These are phyloP conservation scores for Rhipidocladum racemiflorum DNA, from an alignment of 176 grass and related monocot genomes.

Conservation along the genomic window DNA sequence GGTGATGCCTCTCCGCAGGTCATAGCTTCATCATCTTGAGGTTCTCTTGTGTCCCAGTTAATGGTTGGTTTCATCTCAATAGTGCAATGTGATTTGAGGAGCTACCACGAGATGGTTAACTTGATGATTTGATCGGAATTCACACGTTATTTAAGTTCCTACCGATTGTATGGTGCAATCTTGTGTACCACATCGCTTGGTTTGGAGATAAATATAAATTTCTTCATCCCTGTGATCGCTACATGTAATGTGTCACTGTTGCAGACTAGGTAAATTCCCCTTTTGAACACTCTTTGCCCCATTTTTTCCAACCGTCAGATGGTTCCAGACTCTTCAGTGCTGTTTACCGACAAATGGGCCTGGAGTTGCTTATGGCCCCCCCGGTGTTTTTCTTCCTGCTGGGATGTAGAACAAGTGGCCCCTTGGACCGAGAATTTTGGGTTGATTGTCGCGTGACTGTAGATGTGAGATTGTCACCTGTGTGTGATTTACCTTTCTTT, in stretches of 20 bases:
- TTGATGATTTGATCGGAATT: slow-evolving; percentile 4
- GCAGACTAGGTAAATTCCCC: not conserved
- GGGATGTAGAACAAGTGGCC: not conserved
- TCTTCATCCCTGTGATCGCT: not conserved
- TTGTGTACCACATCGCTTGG: not conserved
- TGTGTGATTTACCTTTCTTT: no score
- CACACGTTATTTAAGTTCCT: not conserved
- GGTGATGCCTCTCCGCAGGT: slow-evolving; percentile 10
- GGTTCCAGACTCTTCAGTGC: not conserved
- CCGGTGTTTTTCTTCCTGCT: not conserved
- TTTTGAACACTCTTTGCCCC: not conserved
- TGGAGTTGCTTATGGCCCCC: not conserved
- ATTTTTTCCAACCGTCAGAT: not conserved
- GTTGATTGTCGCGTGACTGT: not conserved
- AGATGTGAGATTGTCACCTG: not conserved
- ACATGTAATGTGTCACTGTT: not conserved
- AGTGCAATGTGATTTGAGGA: slow-evolving; percentile 27
- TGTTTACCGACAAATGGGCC: not conserved
- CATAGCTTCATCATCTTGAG: slow-evolving; percentile 23
- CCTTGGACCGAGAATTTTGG: not conserved
- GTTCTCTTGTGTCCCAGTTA: slow-evolving; percentile 14
- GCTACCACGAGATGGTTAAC: not conserved
- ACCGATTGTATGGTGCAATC: slow-evolving; percentile 29
- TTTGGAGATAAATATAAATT: slow-evolving; percentile 3
- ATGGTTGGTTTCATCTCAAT: slow-evolving; percentile 28